A percentile compares a stretch with the other conserved stretches of the same genome.
phyloP scores from a whole-genome alignment of 2,329 filamentous ascomycete species.

The Akanthomyces lecanii region DNA sequence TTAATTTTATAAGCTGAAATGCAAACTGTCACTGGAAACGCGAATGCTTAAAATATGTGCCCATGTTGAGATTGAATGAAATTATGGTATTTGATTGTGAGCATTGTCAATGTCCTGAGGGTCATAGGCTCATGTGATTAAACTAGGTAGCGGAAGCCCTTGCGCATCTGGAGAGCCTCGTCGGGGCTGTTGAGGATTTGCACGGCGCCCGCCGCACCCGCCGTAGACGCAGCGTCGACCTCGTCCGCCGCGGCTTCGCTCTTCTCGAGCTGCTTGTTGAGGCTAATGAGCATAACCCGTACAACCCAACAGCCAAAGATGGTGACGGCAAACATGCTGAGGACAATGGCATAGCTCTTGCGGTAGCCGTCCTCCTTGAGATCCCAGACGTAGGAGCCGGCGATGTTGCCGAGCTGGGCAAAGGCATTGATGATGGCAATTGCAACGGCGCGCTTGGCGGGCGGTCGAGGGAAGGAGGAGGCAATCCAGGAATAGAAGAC shows the following conservation, averaged over 20 bases:
- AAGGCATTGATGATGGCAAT: slow-evolving; percentile 58
- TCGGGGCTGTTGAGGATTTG: slow-evolving; percentile 39
- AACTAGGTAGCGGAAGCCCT: slow-evolving; percentile 43
- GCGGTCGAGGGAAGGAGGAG: slow-evolving; percentile 53
- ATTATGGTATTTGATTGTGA: background rate
- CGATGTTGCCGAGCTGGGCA: slow-evolving; percentile 54
- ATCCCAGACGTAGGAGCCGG: slow-evolving; percentile 60
- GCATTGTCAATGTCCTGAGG: background rate
- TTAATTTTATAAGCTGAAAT: background rate
- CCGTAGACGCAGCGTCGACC: slow-evolving; percentile 11
- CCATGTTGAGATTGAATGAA: no score
- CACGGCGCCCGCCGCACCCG: slow-evolving; percentile 33
- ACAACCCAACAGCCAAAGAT: slow-evolving; percentile 49
- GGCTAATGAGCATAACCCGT: slow-evolving; percentile 40
- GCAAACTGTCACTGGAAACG: no score
- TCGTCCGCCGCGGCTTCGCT: slow-evolving; percentile 36
- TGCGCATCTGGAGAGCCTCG: slow-evolving; percentile 41
- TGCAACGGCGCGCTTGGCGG: slow-evolving; percentile 57
- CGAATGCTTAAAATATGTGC: no score
- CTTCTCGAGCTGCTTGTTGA: slow-evolving; percentile 46
- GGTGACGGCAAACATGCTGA: slow-evolving; percentile 59
- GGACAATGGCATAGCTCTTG: slow-evolving; percentile 61
- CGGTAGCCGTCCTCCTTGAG: slow-evolving; percentile 57
- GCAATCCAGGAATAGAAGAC: slow-evolving; percentile 57
- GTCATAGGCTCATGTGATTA: background rate